Percentiles rank a stretch among this genome's conserved stretches.
phyloP scores from a whole-genome alignment of 139 green algal species.

The Auxenochlorella pyrenoidosa region DNA sequence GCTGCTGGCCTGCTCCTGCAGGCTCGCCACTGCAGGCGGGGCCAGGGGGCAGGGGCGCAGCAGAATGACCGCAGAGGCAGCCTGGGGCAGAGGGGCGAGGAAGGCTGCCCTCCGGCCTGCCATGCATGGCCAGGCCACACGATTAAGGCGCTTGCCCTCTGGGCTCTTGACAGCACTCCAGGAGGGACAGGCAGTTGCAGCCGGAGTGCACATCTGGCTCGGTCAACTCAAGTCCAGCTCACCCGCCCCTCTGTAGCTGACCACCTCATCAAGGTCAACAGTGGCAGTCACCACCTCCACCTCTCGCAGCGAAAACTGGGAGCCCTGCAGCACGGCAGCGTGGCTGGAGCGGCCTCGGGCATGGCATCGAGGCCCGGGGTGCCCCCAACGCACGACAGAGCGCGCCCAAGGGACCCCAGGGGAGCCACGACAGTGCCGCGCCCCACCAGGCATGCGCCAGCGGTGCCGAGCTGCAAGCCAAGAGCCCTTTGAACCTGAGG shows the following conservation, averaged over 20 bases:
- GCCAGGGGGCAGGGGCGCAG: not conserved
- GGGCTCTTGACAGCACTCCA: no score
- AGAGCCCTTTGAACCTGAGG: no score
- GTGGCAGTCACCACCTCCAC: conserved; percentile 89
- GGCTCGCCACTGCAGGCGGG: not conserved
- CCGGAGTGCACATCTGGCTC: no score
- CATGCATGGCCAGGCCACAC: not conserved
- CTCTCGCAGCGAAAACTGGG: conserved; percentile 79
- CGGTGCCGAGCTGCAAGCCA: no score
- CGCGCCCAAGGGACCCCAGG: no score
- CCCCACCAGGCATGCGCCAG: no score
- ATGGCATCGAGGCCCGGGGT: no score
- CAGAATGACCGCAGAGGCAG: not conserved
- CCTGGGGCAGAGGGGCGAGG: not conserved
- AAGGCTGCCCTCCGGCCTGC: not conserved
- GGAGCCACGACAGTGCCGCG: no score
- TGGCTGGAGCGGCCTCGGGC: no score
- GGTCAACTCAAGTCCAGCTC: not conserved
- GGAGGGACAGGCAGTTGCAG: no score
- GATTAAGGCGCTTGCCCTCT: no score
- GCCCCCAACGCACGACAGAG: no score
- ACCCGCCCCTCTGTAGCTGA: conserved; percentile 56
- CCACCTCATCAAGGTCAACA: conserved; percentile 94
- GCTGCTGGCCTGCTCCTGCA: conserved; percentile 37
- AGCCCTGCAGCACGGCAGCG: conserved; percentile 49